These are phyloP conservation scores for Fusarium sp. DNA, from an alignment of 2,329 filamentous ascomycete genomes.

Conservation along the genomic window DNA sequence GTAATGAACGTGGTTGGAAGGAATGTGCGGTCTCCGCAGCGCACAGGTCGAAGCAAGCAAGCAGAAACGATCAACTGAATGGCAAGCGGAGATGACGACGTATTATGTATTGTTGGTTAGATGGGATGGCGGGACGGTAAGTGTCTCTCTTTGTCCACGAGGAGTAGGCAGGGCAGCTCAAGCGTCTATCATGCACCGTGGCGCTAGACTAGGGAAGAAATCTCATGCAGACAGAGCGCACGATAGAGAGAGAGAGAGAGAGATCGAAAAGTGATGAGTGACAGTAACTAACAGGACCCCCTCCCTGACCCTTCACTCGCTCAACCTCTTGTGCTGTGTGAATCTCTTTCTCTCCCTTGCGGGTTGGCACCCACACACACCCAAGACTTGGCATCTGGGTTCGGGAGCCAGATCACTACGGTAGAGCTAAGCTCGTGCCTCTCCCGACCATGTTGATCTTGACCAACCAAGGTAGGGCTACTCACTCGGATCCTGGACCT, in stretches of 20 bases:
- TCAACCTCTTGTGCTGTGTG: background rate
- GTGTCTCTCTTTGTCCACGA: conserved; percentile 13
- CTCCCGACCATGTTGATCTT: conserved; percentile 41
- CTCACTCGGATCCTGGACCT: background rate
- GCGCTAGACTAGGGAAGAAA: conserved; percentile 23
- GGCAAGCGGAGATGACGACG: conserved; percentile 29
- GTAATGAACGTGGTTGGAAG: conserved; percentile 45
- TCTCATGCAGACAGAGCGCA: conserved; percentile 14
- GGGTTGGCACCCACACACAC: background rate
- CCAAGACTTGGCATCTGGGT: conserved; percentile 16
- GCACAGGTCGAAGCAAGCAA: conserved; percentile 6
- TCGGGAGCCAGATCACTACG: conserved; percentile 28
- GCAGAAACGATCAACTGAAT: background rate
- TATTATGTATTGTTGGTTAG: conserved; percentile 34
- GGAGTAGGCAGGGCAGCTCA: background rate
- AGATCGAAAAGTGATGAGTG: conserved; percentile 3
- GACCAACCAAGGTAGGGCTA: conserved; percentile 28
- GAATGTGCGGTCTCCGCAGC: conserved; percentile 36
- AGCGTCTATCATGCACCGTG: background rate
- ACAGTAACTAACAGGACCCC: background rate
- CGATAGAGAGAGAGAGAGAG: background rate
- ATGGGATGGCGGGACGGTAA: conserved; percentile 3
- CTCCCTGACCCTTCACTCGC: background rate
- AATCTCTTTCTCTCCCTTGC: conserved; percentile 24
- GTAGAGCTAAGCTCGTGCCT: conserved; percentile 6